Conservation (phyloP, 352 stramenopile genomes). For the Phytophthora citrophthora region DNA sequence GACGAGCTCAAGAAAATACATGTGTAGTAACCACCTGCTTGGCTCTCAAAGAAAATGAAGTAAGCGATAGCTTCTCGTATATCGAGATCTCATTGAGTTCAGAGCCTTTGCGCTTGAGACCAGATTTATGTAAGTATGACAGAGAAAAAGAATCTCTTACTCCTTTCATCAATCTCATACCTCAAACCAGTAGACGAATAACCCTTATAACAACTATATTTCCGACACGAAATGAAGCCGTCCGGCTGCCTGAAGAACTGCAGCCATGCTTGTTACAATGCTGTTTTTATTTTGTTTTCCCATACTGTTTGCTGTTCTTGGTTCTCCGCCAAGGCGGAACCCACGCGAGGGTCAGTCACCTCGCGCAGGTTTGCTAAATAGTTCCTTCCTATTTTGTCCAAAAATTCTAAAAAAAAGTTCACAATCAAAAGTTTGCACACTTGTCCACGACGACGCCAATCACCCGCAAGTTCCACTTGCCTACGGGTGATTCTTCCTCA, state of each 20-base stretch:
- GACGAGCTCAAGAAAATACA: too few species aligned
- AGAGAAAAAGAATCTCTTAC: too few species aligned
- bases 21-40: too few species aligned
- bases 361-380: constrained; percentile 42
- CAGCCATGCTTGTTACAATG: constrained; percentile 32
- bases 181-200: constrained; percentile 3
- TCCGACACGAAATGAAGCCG: neutral
- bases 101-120: too few species aligned
- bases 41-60: too few species aligned
- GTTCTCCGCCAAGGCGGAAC: constrained; percentile 27
- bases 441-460: constrained; percentile 38
- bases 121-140: too few species aligned
- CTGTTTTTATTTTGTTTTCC: constrained; percentile 39
- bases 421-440: constrained; percentile 50
- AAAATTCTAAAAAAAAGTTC: constrained; percentile 53
- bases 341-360: constrained; percentile 14
- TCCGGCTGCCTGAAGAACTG: constrained; percentile 18
- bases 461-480: constrained; percentile 56
- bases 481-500: constrained; percentile 29
- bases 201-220: neutral
- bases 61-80: too few species aligned
- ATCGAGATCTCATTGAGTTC: too few species aligned
- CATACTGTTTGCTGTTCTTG: constrained; percentile 34
- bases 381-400: constrained; percentile 56
- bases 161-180: neutral